Conservation (phyloP, 2,329 filamentous ascomycete species). For the Rhynchosporium agropyri region DNA sequence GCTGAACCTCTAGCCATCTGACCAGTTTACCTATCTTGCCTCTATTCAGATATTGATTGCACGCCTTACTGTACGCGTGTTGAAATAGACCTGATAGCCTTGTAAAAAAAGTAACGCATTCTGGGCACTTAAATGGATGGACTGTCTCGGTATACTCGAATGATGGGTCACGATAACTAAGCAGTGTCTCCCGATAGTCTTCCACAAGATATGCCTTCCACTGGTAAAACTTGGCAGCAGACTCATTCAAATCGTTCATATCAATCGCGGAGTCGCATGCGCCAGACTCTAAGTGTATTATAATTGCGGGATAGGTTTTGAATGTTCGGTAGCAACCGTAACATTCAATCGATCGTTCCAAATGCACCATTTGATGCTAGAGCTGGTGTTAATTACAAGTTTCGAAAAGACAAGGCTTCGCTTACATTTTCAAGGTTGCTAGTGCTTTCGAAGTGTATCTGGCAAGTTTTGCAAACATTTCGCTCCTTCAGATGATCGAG, state of each 20-base stretch:
- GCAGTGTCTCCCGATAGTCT: constrained; percentile 18
- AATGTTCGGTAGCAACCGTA: constrained; percentile 16
- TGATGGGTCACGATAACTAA: constrained; percentile 17
- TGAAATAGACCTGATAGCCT: not conserved
- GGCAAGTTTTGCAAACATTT: constrained; percentile 21
- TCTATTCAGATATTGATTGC: no score
- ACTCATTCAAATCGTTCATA: constrained; percentile 22
- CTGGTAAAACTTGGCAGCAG: constrained; percentile 18
- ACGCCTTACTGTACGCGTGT: no score
- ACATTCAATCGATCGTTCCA: constrained; percentile 19
- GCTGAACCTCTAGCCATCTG: no score
- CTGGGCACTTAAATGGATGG: constrained; percentile 18
- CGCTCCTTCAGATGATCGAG: constrained; percentile 19
- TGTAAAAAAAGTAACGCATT: constrained; percentile 19
- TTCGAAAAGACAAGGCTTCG: not conserved
- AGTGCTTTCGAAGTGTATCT: constrained; percentile 15
- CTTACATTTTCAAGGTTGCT: constrained; percentile 19
- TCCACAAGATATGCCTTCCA: constrained; percentile 21
- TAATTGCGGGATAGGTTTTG: constrained; percentile 14
- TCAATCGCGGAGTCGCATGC: constrained; percentile 14
- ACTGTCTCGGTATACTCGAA: constrained; percentile 17
- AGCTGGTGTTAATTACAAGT: constrained; percentile 8
- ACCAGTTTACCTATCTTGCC: no score
- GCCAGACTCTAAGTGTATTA: constrained; percentile 18
- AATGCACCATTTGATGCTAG: constrained; percentile 21